A percentile compares a stretch with the other conserved stretches of the same genome.
Evolutionary conservation across 176 grass and related monocot genomes (phyloP).

Genomic region (Aegilops sharonensis): DNA sequence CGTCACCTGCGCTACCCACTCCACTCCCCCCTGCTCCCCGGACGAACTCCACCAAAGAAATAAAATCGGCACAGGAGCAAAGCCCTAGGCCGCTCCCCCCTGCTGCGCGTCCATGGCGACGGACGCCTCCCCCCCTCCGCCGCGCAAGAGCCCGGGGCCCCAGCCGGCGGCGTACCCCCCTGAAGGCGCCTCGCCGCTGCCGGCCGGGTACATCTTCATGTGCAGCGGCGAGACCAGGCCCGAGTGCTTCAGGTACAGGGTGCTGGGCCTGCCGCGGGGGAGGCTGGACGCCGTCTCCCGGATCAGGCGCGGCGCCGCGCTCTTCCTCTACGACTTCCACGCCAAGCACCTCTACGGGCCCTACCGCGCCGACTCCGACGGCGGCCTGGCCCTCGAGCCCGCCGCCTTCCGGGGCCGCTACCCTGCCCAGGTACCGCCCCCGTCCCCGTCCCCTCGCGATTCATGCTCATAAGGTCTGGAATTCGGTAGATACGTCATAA

Average conservation of each 20-base stretch:
- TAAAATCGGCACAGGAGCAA: not conserved
- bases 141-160: conserved; percentile 9
- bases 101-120: conserved; percentile 24
- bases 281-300: conserved; percentile 51
- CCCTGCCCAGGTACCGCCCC: conserved; percentile 60
- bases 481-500: no score
- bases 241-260: conserved; percentile 57
- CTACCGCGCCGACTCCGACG: conserved; percentile 56
- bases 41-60: not conserved
- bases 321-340: conserved; percentile 91
- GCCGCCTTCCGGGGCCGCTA: conserved; percentile 61
- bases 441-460: not conserved
- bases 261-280: conserved; percentile 64
- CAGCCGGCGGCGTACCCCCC: not conserved
- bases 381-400: conserved; percentile 53
- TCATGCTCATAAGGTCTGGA: no score
- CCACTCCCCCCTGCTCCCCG: not conserved
- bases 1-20: no score
- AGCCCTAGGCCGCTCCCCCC: not conserved
- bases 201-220: conserved; percentile 84
- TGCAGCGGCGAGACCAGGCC: conserved; percentile 72
- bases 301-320: conserved; percentile 62
- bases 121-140: not conserved
- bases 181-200: not conserved
- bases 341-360: conserved; percentile 66